Evolutionary conservation across 148 eudicot genomes (phyloP).

Genomic region (Oxyria digyna): DNA sequence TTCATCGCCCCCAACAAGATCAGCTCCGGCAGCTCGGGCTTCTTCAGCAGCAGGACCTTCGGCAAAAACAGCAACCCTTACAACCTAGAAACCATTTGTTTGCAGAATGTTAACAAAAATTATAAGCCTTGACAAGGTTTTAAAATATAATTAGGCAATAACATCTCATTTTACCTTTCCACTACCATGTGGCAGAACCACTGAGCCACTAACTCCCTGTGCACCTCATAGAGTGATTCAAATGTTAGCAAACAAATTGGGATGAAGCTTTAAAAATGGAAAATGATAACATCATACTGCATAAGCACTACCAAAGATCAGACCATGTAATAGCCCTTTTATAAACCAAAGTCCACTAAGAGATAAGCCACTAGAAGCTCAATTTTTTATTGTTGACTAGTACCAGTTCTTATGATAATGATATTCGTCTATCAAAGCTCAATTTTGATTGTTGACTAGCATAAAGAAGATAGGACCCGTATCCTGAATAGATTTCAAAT

Average conservation of each 20-base stretch:
- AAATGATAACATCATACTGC: neutral
- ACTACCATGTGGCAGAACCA: constrained; percentile 77
- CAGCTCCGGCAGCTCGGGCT: constrained; percentile 95
- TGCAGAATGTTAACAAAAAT: neutral
- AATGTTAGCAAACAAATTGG: neutral
- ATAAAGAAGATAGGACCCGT: neutral
- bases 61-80: constrained; percentile 86
- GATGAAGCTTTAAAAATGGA: neutral
- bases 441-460: neutral
- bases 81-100: constrained; percentile 26
- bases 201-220: constrained; percentile 75
- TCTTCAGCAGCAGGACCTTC: constrained; percentile 95
- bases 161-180: constrained; percentile 57
- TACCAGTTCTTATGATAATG: neutral
- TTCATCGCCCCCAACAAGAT: constrained; percentile 79
- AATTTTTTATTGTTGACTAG: neutral
- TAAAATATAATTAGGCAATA: neutral
- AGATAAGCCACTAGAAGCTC: neutral
- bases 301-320: neutral
- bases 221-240: neutral
- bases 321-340: neutral
- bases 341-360: neutral
- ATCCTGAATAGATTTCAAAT: neutral
- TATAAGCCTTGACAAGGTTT: neutral
- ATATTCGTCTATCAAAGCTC: neutral